These are phyloP conservation scores for Lophium mytilinum DNA, from an alignment of 495 filamentous ascomycete genomes.

Conservation along the genomic window DNA sequence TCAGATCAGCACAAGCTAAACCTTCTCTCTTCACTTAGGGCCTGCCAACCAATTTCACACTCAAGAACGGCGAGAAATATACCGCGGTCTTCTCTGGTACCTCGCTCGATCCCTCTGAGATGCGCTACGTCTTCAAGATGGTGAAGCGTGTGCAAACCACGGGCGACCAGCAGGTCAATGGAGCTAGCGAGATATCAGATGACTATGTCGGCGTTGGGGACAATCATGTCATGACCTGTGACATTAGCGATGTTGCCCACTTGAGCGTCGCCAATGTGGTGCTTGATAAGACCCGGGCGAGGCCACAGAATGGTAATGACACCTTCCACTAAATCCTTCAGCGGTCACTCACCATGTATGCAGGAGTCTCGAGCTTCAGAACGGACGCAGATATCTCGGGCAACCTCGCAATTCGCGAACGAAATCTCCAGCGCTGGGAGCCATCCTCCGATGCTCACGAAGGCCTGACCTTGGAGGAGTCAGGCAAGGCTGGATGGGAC, in stretches of 20 bases:
- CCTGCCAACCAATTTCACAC: constrained; percentile 55
- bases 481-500: constrained; percentile 57
- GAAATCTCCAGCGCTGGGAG: constrained; percentile 78
- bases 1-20: constrained; percentile 15
- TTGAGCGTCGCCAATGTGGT: constrained; percentile 52
- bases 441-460: constrained; percentile 51
- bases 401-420: constrained; percentile 57
- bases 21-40: constrained; percentile 45
- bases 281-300: constrained; percentile 42
- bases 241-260: constrained; percentile 66
- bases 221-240: constrained; percentile 69
- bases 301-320: constrained; percentile 61
- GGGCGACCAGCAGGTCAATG: constrained; percentile 47
- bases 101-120: constrained; percentile 48
- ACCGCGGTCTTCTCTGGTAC: constrained; percentile 61
- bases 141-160: constrained; percentile 56
- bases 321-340: neutral
- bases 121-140: constrained; percentile 72
- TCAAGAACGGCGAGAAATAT: constrained; percentile 64
- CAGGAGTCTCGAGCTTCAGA: constrained; percentile 56
- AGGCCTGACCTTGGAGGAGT: constrained; percentile 62
- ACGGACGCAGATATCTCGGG: constrained; percentile 88
- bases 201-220: constrained; percentile 54
- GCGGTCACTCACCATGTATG: neutral
- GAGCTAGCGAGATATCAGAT: constrained; percentile 40